A percentile compares a stretch with the other conserved stretches of the same genome.
phyloP scores from a whole-genome alignment of 2,329 filamentous ascomycete genomes.

The Fonsecaea multimorphosa region DNA sequence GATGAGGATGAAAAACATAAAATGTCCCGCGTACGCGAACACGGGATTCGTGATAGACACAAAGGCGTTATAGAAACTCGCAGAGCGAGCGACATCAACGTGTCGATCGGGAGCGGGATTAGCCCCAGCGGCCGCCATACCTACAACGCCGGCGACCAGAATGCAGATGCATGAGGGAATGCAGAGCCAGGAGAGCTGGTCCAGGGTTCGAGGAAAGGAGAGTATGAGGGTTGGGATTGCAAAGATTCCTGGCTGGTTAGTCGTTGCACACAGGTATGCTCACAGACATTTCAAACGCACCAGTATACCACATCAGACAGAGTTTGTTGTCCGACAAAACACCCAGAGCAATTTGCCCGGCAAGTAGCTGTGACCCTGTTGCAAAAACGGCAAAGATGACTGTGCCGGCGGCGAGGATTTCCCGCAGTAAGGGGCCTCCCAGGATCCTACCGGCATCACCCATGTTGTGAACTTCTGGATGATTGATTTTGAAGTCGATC shows the following conservation, averaged over 20 bases:
- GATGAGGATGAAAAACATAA: constrained; percentile 62
- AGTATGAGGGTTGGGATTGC: constrained; percentile 55
- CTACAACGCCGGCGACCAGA: constrained; percentile 57
- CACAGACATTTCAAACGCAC: constrained; percentile 27
- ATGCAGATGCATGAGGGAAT: constrained; percentile 56
- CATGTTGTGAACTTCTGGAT: constrained; percentile 63
- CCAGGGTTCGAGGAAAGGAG: constrained; percentile 58
- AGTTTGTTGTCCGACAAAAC: constrained; percentile 55
- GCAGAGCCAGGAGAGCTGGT: constrained; percentile 56
- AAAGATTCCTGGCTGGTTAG: constrained; percentile 48
- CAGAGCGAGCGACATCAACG: constrained; percentile 48
- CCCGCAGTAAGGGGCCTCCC: constrained; percentile 60
- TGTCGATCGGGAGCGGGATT: constrained; percentile 48
- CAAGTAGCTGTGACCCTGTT: constrained; percentile 59
- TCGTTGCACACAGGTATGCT: background rate
- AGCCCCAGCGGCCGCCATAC: constrained; percentile 57
- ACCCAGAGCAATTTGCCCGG: constrained; percentile 58
- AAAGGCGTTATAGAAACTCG: constrained; percentile 54
- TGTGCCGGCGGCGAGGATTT: constrained; percentile 57
- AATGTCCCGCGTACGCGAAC: constrained; percentile 60
- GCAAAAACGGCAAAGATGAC: constrained; percentile 60
- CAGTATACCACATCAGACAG: constrained; percentile 59
- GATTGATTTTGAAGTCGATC: constrained; percentile 60
- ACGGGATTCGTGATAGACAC: constrained; percentile 59
- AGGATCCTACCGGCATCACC: constrained; percentile 62